Base-by-base conservation (phyloP, 495 filamentous ascomycete genomes). In the Bathelium albidoporum region DNA sequence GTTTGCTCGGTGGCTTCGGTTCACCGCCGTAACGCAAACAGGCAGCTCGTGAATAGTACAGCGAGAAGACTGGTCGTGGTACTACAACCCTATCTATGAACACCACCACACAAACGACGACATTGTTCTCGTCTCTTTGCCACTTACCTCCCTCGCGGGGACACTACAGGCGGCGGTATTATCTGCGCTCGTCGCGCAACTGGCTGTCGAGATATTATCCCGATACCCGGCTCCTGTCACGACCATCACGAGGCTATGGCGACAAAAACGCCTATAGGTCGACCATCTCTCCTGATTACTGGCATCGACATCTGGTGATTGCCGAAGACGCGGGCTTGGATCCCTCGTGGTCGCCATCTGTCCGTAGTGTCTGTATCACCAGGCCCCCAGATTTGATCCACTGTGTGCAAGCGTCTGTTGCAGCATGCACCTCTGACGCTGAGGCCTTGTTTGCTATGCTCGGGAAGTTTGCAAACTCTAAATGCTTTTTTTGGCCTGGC, bases 1-100 rank as follows among this genome's bases (percentile, higher is more conserved):
- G 49, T 55, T 55, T 55, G 24, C 24, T 55, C 49, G 49, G 49
- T 24, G 49, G 49, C 49, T 24, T 55, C 49, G 49, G 49, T 55
- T 5, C 20, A 20, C 29, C 49, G 49, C 49, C 49, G 49, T 55
- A 55, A 55, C 49, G 49, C 49, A 55, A 55, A 55, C 20, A 55
- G 49, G 49, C n/a, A 55, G 49, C 49, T 55, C 49, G 24, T 29
- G 20, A 29, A 55, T 55, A n/a, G 26, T 20, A 10, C n/a, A 24
- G 24, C 10, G n/a, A 55, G 49, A 20, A n/a, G 10, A 24, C 20
- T 24, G 7, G 24, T 7, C 49, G 3, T 49, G 4, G 49, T 55
- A 10, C 7, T 24, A 55, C 49, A 55, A 55, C 49, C 49, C 49
- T 55, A 55, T 55, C 49, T 55, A 26, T 29, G 20, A 55, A 55